phyloP scores from a whole-genome alignment of 768 basidiomycete species.

The Mycena rosella region DNA sequence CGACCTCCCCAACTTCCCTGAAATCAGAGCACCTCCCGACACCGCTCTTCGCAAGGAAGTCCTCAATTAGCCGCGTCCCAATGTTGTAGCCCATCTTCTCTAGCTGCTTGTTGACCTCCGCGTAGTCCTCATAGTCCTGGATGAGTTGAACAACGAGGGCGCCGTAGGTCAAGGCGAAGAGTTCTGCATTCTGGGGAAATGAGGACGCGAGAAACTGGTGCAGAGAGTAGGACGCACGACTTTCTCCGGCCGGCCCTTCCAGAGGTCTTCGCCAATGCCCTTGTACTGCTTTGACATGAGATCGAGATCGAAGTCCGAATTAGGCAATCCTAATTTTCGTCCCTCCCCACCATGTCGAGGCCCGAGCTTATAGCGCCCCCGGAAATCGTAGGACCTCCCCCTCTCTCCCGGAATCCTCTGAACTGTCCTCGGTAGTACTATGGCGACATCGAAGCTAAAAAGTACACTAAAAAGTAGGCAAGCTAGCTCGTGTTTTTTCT shows the following conservation, averaged over 20 bases:
- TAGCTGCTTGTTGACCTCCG: slow-evolving; percentile 94
- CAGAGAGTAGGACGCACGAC: slow-evolving; percentile 68
- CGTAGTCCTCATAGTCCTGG: slow-evolving; percentile 98
- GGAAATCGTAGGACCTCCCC: slow-evolving; percentile 77
- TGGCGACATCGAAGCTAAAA: slow-evolving; percentile 94
- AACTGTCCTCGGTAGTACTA: slow-evolving; percentile 77
- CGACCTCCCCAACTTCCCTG: slow-evolving; percentile 93
- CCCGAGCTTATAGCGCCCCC: slow-evolving; percentile 92
- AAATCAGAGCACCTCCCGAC: slow-evolving; percentile 95
- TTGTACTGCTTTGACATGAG: slow-evolving; percentile 78
- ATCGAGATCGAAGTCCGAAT: slow-evolving; percentile 7
- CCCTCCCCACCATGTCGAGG: slow-evolving; percentile 72
- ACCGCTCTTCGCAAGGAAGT: slow-evolving; percentile 94
- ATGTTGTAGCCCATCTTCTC: slow-evolving; percentile 99
- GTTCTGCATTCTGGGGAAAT: slow-evolving; percentile 87
- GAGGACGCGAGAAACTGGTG: slow-evolving; percentile 29
- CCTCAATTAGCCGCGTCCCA: slow-evolving; percentile 95
- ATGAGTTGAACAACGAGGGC: slow-evolving; percentile 98
- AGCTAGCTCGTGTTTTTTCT: slow-evolving; percentile 11
- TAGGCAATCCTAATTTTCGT: slow-evolving; percentile 15
- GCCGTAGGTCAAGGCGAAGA: slow-evolving; percentile 97
- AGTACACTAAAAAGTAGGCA: slow-evolving; percentile 94
- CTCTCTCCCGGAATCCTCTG: slow-evolving; percentile 2
- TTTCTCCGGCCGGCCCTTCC: slow-evolving; percentile 96
- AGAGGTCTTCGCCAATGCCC: slow-evolving; percentile 92